These are phyloP conservation scores for Tilletiopsis washingtonensis DNA, from an alignment of 1,284 basidiomycete genomes.

Conservation along the genomic window DNA sequence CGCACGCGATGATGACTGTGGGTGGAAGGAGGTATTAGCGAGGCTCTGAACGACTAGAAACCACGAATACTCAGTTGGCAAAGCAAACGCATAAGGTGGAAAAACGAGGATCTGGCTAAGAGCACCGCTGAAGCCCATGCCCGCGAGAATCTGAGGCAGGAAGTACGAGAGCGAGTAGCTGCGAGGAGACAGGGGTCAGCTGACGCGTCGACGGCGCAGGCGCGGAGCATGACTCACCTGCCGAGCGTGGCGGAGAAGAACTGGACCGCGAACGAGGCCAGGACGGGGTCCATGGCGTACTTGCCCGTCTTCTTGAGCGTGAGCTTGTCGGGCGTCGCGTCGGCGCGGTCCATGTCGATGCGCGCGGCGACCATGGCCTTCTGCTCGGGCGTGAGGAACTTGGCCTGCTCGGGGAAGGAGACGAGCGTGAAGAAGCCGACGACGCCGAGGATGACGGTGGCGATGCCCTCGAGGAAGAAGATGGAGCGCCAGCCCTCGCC, in stretches of 20 bases:
- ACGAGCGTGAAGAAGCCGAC: slow-evolving; percentile 29
- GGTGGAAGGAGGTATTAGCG: slow-evolving; percentile 19
- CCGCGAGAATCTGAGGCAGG: slow-evolving; percentile 49
- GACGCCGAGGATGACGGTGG: slow-evolving; percentile 22
- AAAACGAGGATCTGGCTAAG: slow-evolving; percentile 47
- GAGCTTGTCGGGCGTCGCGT: slow-evolving; percentile 48
- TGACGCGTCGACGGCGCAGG: too few species aligned
- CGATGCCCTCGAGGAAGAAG: slow-evolving; percentile 23
- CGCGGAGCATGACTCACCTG: too few species aligned
- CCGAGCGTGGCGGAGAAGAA: slow-evolving; percentile 42
- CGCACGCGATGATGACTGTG: slow-evolving; percentile 45
- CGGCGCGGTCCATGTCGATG: slow-evolving; percentile 51
- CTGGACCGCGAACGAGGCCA: slow-evolving; percentile 50
- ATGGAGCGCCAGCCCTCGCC: slow-evolving; percentile 44
- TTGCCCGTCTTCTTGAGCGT: slow-evolving; percentile 43
- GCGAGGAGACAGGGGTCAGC: too few species aligned
- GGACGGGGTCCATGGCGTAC: slow-evolving; percentile 48
- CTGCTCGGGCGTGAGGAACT: slow-evolving; percentile 50
- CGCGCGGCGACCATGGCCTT: slow-evolving; percentile 47
- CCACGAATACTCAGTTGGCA: not conserved
- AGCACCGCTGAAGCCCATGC: slow-evolving; percentile 46
- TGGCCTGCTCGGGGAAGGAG: slow-evolving; percentile 52
- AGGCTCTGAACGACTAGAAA: not conserved
- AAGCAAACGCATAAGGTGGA: slow-evolving; percentile 48
- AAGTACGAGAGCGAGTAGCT: slow-evolving; percentile 44